Conservation (phyloP, 305 asterid genomes). For the Fraxinus sp. region DNA sequence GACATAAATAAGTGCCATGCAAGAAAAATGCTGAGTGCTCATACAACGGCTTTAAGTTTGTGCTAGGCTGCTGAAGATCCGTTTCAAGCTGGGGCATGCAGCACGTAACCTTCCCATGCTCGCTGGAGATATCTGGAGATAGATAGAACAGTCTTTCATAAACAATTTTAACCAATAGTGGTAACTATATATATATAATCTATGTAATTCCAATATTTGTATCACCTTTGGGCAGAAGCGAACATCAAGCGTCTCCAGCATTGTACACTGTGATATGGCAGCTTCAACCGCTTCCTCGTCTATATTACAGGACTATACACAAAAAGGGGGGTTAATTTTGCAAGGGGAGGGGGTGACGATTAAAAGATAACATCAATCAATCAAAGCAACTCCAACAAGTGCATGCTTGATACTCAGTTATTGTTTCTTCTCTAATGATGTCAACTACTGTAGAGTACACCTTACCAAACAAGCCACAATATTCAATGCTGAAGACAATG, state of each 20-base stretch:
- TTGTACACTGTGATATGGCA: conserved; percentile 61
- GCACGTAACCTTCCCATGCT: conserved; percentile 65
- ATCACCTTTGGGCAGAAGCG: conserved; percentile 86
- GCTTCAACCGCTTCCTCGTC: conserved; percentile 75
- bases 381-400: neutral
- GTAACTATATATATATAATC: too few relatives aligned
- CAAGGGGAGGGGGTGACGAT: neutral
- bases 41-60: conserved; percentile 24
- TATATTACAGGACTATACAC: conserved; percentile 68
- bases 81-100: conserved; percentile 80
- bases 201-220: neutral
- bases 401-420: neutral
- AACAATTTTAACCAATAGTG: neutral
- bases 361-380: conserved; percentile 1
- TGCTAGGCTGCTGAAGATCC: conserved; percentile 73
- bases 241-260: conserved; percentile 94
- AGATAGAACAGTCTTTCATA: neutral
- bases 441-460: neutral
- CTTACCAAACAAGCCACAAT: neutral
- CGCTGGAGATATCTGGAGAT: conserved; percentile 57
- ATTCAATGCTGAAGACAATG: neutral
- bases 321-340: neutral
- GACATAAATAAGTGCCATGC: conserved; percentile 3
- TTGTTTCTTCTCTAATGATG: neutral
- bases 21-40: neutral